A percentile compares a stretch with the other conserved stretches of the same genome.
Conservation (phyloP, 148 eudicot genomes). For the Salicornia ramosissima region DNA sequence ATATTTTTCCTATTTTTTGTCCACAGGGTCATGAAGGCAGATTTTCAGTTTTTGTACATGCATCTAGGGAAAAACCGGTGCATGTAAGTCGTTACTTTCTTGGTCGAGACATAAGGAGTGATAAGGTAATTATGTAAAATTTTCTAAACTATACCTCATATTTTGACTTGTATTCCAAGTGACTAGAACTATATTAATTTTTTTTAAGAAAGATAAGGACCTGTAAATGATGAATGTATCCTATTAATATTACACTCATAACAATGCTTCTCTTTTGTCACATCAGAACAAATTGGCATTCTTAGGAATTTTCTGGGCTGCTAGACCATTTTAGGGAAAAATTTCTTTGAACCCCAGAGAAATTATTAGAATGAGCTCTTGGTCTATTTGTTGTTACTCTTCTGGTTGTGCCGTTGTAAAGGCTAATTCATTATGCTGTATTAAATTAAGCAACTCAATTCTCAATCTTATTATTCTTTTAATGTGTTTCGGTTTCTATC, state of each 20-base stretch:
- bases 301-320: neutral
- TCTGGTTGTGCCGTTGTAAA: neutral
- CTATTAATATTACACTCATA: no score
- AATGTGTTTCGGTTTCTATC: no score
- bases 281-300: neutral
- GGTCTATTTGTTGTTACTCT: neutral
- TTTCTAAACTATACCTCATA: constrained; percentile 3
- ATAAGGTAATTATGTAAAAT: constrained; percentile 31
- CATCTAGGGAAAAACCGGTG: constrained; percentile 43
- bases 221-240: neutral
- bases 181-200: neutral
- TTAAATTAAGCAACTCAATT: neutral
- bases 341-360: neutral
- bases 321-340: neutral
- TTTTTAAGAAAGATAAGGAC: neutral
- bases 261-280: neutral
- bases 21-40: constrained; percentile 58
- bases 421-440: neutral
- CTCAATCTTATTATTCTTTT: no score
- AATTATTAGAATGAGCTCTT: neutral
- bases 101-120: constrained; percentile 51
- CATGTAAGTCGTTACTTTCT: constrained; percentile 48
- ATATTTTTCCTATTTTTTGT: constrained; percentile 1
- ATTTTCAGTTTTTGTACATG: constrained; percentile 54
- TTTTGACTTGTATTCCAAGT: neutral